Conservation (phyloP, 371 early-diverging fungal genomes). For the Apophysomyces trapeziformis region DNA sequence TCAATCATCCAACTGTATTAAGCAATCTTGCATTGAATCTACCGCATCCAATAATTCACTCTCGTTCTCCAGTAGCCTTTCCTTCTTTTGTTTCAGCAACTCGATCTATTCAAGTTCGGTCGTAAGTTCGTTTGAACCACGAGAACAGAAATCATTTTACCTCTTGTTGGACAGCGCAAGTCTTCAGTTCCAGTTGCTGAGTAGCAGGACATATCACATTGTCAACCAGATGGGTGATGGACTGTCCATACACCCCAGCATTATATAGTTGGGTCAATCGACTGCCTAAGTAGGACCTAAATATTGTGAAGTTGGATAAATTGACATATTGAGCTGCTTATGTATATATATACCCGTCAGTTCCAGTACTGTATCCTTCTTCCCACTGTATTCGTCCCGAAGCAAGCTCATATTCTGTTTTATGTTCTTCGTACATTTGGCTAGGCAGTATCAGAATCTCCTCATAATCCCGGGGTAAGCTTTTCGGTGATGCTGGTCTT, state of each 20-base stretch:
- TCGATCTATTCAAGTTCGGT: conserved; percentile 16
- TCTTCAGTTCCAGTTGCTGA: conserved; percentile 37
- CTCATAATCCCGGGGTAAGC: conserved; percentile 30
- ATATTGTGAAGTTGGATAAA: neutral
- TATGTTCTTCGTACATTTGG: conserved; percentile 57
- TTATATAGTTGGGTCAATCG: conserved; percentile 57
- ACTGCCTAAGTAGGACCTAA: conserved; percentile 22
- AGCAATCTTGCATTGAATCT: neutral
- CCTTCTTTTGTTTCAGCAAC: conserved; percentile 8
- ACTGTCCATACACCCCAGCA: conserved; percentile 62
- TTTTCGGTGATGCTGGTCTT: conserved; percentile 24
- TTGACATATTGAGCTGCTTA: neutral
- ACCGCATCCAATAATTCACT: neutral
- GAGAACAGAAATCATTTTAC: conserved; percentile 7
- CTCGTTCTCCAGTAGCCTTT: neutral
- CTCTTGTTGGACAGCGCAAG: conserved; percentile 29
- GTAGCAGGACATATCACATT: conserved; percentile 60
- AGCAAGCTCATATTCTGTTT: conserved; percentile 36
- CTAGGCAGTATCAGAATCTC: conserved; percentile 45
- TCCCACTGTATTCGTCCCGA: conserved; percentile 16
- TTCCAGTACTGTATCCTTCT: conserved; percentile 30
- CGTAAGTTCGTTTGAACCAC: neutral
- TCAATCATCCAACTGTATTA: neutral
- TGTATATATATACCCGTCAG: neutral
- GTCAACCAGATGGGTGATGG: conserved; percentile 57